Percentiles rank a stretch among this genome's conserved stretches.
Evolutionary conservation across 306 rosid species (phyloP).

Genomic region (Dalbergia cochinchinensis): DNA sequence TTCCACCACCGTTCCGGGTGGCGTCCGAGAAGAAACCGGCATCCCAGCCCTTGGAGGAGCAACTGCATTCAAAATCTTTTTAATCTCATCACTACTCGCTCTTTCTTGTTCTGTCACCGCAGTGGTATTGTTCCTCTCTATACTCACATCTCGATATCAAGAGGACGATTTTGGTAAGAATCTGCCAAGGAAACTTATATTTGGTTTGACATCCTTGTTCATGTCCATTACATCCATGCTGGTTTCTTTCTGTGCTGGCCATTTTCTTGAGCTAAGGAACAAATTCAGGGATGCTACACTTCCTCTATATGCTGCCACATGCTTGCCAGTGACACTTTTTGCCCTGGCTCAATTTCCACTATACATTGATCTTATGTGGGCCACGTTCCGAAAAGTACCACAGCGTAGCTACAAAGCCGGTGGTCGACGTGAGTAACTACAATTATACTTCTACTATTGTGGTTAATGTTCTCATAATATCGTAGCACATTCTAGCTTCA

Average conservation of each 20-base stretch:
- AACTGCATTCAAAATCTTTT: slow-evolving; percentile 43
- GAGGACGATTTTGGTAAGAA: slow-evolving; percentile 42
- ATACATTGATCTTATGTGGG: slow-evolving; percentile 55
- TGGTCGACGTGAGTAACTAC: neutral
- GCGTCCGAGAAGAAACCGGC: neutral
- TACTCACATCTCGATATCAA: slow-evolving; percentile 53
- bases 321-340: slow-evolving; percentile 55
- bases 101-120: slow-evolving; percentile 49
- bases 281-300: slow-evolving; percentile 43
- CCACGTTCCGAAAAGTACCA: slow-evolving; percentile 53
- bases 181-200: slow-evolving; percentile 53
- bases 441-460: neutral
- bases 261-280: slow-evolving; percentile 47
- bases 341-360: slow-evolving; percentile 58
- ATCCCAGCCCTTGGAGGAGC: slow-evolving; percentile 29
- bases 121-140: slow-evolving; percentile 53
- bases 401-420: slow-evolving; percentile 49
- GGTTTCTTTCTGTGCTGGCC: slow-evolving; percentile 55
- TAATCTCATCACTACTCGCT: slow-evolving; percentile 47
- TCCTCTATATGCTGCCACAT: slow-evolving; percentile 57
- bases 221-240: slow-evolving; percentile 53
- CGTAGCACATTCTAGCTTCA: no score
- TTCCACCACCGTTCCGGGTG: slow-evolving; percentile 49
- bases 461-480: neutral
- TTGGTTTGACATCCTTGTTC: slow-evolving; percentile 56